Percentiles rank a stretch among this genome's conserved stretches.
Conservation (phyloP, 768 basidiomycete species). For the Macrolepiota dolichaula region DNA sequence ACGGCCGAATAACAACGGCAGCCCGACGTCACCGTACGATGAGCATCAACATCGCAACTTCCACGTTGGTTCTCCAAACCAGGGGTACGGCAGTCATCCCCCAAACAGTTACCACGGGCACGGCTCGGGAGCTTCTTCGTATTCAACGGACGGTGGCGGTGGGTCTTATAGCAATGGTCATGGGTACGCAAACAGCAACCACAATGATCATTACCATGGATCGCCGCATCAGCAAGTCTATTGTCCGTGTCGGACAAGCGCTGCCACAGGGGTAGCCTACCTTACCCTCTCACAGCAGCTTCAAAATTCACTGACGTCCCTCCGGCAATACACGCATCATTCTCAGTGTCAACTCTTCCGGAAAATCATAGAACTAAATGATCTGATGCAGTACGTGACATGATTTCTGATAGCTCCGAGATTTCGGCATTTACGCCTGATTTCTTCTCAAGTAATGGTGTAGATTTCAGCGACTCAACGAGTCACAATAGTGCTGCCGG, state of each 20-base stretch:
- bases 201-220: slow-evolving; percentile 32
- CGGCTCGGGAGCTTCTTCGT: slow-evolving; percentile 30
- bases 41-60: slow-evolving; percentile 22
- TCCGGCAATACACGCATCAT: slow-evolving; percentile 63
- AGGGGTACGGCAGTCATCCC: slow-evolving; percentile 24
- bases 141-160: slow-evolving; percentile 34
- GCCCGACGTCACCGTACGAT: slow-evolving; percentile 15
- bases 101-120: slow-evolving; percentile 14
- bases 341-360: slow-evolving; percentile 54
- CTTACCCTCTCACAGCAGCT: slow-evolving; percentile 63
- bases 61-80: slow-evolving; percentile 20
- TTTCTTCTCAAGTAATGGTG: slow-evolving; percentile 33
- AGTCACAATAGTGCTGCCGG: slow-evolving; percentile 22
- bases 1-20: slow-evolving; percentile 23
- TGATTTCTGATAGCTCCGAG: slow-evolving; percentile 1
- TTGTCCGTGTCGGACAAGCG: slow-evolving; percentile 64
- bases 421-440: slow-evolving; percentile 7
- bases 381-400: slow-evolving; percentile 61
- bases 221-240: slow-evolving; percentile 33
- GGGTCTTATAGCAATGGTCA: slow-evolving; percentile 29
- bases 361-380: slow-evolving; percentile 58
- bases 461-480: slow-evolving; percentile 45
- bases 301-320: slow-evolving; percentile 48
- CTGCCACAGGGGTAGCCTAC: slow-evolving; percentile 55
- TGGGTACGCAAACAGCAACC: slow-evolving; percentile 16